Evolutionary conservation across 306 rosid genomes (phyloP).

Genomic region (Fagus crenata): DNA sequence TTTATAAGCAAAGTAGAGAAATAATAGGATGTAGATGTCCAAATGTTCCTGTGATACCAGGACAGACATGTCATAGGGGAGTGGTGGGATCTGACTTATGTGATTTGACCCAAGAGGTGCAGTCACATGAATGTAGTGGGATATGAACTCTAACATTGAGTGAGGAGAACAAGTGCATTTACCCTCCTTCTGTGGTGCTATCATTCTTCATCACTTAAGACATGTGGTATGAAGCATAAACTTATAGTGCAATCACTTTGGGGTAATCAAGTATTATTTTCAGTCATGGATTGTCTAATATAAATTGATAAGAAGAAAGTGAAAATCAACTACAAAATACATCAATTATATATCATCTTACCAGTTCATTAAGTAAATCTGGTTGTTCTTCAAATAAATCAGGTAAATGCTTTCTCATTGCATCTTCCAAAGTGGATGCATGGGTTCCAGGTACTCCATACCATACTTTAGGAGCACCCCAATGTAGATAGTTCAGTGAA

Average conservation of each 20-base stretch:
- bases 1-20: constrained; percentile 2
- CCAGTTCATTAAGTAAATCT: constrained; percentile 92
- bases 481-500: constrained; percentile 87
- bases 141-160: too few species aligned
- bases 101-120: not conserved
- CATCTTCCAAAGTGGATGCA: constrained; percentile 67
- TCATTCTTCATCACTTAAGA: not conserved
- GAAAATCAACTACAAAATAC: not conserved
- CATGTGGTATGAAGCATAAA: not conserved
- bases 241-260: not conserved
- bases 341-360: constrained; percentile 25
- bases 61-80: not conserved
- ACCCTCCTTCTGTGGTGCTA: not conserved
- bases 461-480: constrained; percentile 96
- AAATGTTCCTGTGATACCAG: constrained; percentile 3
- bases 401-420: constrained; percentile 83
- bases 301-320: not conserved
- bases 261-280: not conserved
- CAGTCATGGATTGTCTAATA: not conserved
- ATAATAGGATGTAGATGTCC: constrained; percentile 6
- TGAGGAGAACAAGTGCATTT: too few species aligned
- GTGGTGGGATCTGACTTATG: constrained; percentile 11
- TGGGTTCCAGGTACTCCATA: constrained; percentile 86
- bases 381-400: constrained; percentile 92
- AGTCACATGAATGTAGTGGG: not conserved